Percentiles rank a stretch among this genome's conserved stretches.
These are phyloP conservation scores for Artemisia tridentata DNA, from an alignment of 129 eudicot genomes.

Conservation along the genomic window DNA sequence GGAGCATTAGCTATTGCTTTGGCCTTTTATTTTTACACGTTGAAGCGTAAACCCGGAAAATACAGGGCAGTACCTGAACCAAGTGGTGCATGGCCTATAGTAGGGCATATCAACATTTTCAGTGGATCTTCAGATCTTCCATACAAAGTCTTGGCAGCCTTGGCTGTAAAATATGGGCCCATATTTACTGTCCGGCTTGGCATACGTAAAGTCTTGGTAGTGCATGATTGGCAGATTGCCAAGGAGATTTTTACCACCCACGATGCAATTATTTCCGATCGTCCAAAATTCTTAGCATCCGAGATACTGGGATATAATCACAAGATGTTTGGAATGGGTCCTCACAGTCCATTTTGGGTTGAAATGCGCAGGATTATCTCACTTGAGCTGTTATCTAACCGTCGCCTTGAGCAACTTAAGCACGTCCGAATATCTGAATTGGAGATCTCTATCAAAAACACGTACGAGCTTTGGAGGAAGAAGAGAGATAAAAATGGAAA, in stretches of 20 bases:
- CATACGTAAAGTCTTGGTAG: slow-evolving; percentile 2
- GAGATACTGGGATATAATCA: slow-evolving; percentile 25
- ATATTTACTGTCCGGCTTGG: slow-evolving; percentile 4
- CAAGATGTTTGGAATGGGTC: slow-evolving; percentile 5
- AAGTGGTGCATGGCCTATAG: background rate
- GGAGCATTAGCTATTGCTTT: slow-evolving; percentile 20
- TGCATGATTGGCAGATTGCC: slow-evolving; percentile 1
- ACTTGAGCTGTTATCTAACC: slow-evolving; percentile 28
- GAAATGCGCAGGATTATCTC: slow-evolving; percentile 24
- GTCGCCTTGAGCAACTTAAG: slow-evolving; percentile 17
- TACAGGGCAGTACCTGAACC: slow-evolving; percentile 21
- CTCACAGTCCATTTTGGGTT: slow-evolving; percentile 36
- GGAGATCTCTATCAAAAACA: background rate
- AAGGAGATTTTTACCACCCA: slow-evolving; percentile 13
- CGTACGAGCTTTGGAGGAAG: slow-evolving; percentile 17
- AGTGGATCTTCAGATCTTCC: slow-evolving; percentile 4
- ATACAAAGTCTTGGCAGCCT: background rate
- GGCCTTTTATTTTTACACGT: slow-evolving; percentile 11
- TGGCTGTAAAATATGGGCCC: slow-evolving; percentile 2
- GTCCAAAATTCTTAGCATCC: background rate
- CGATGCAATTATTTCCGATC: background rate
- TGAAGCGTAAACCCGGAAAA: slow-evolving; percentile 12
- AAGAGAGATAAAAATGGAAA: background rate
- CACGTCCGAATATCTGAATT: slow-evolving; percentile 14
- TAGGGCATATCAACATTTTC: slow-evolving; percentile 1